phyloP scores from a whole-genome alignment of 2,329 filamentous ascomycete genomes.

The Sporothrix sp. region DNA sequence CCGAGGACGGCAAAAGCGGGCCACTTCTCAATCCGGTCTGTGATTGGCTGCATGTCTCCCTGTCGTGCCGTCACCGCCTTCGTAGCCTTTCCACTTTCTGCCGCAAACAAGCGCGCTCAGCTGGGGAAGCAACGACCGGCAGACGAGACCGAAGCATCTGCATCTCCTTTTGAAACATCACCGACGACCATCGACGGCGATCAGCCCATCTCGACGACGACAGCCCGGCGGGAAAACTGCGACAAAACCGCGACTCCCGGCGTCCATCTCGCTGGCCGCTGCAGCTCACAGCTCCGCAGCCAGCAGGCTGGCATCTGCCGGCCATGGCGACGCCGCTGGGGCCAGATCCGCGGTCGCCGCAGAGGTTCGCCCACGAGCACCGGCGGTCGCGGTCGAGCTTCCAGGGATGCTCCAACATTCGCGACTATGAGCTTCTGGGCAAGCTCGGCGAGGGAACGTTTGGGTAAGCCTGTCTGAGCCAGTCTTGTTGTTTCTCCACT shows the following conservation, averaged over 20 bases:
- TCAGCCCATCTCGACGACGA: no score
- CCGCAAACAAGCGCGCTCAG: not conserved
- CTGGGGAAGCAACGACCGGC: no score
- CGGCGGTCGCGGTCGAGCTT: conserved; percentile 53
- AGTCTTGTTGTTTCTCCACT: conserved; percentile 12
- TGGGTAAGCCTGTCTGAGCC: conserved; percentile 46
- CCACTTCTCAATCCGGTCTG: not conserved
- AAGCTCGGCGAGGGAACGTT: conserved; percentile 95
- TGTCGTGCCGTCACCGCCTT: conserved; percentile 6
- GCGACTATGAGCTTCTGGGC: conserved; percentile 66
- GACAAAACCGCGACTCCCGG: no score
- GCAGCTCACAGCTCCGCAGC: not conserved
- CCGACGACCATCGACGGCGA: not conserved
- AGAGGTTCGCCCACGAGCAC: conserved; percentile 47
- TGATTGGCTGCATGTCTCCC: not conserved
- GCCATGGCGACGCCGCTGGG: conserved; percentile 6
- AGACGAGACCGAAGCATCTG: no score
- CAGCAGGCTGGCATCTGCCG: not conserved
- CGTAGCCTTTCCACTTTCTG: not conserved
- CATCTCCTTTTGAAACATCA: no score
- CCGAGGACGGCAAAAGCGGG: not conserved
- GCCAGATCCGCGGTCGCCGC: conserved; percentile 32
- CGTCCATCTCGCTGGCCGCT: not conserved
- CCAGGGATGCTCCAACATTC: conserved; percentile 73
- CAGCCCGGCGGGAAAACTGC: no score